A percentile compares a stretch with the other conserved stretches of the same genome.
Conservation (phyloP, 2,329 filamentous ascomycete genomes). For the Neonectria neomacrospora region DNA sequence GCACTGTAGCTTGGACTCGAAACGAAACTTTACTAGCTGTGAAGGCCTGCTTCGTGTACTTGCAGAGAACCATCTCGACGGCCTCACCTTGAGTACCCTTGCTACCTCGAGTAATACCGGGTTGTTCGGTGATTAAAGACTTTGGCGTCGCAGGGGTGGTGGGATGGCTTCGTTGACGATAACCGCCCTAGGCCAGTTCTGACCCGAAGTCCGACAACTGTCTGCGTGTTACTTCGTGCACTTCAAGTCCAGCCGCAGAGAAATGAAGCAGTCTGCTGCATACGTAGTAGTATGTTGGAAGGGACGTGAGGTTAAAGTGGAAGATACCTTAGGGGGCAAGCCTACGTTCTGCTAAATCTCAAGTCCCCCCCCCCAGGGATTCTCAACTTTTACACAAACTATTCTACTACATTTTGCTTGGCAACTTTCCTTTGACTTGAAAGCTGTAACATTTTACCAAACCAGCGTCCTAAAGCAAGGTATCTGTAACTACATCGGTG, state of each 20-base stretch:
- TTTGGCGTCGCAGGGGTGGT: not conserved
- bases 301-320: too few relatives aligned
- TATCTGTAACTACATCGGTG: not conserved
- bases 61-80: too few relatives aligned
- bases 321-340: too few relatives aligned
- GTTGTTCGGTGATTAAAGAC: constrained; percentile 4
- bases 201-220: not conserved
- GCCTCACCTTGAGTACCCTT: not conserved
- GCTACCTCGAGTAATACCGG: not conserved
- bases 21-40: constrained; percentile 3
- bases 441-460: not conserved
- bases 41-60: not conserved
- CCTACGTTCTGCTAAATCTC: too few relatives aligned
- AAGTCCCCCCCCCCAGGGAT: too few relatives aligned
- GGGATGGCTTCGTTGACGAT: not conserved
- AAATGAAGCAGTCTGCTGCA: not conserved
- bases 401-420: too few relatives aligned
- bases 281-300: not conserved
- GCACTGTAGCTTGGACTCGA: constrained; percentile 2
- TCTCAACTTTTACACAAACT: too few relatives aligned
- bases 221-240: not conserved
- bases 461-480: not conserved
- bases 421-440: too few relatives aligned
- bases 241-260: not conserved
- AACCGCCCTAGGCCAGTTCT: not conserved